A percentile compares a stretch with the other conserved stretches of the same genome.
Conservation (phyloP, 495 filamentous ascomycete species). For the Aspergillus campestris region DNA sequence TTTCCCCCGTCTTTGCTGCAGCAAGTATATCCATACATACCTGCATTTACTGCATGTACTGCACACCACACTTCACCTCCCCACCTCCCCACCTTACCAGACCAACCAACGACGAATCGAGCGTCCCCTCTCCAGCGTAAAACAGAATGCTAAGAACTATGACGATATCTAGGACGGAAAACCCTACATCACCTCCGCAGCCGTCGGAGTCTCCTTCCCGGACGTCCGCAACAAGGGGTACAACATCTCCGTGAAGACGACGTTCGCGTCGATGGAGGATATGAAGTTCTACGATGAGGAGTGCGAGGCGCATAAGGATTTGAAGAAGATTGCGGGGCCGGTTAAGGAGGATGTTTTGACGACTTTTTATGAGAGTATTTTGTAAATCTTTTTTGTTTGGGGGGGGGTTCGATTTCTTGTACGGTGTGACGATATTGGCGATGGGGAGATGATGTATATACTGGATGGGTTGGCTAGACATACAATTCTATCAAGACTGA, state of each 20-base stretch:
- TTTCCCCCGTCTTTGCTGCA: neutral
- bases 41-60: neutral
- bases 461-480: neutral
- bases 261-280: conserved; percentile 55
- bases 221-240: conserved; percentile 56
- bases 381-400: conserved; percentile 16
- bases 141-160: neutral
- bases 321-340: conserved; percentile 43
- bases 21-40: too few species aligned
- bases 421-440: neutral
- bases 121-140: too few species aligned
- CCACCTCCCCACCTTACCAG: neutral
- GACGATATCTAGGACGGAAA: conserved; percentile 47
- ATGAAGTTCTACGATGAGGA: conserved; percentile 62
- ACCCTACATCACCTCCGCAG: conserved; percentile 51
- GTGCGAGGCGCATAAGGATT: conserved; percentile 50
- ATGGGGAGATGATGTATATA: neutral
- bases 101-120: too few species aligned
- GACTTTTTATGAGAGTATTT: conserved; percentile 39
- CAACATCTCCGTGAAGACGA: conserved; percentile 49
- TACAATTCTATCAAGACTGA: too few species aligned
- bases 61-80: neutral
- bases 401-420: neutral
- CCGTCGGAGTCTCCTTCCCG: conserved; percentile 34
- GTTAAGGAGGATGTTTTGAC: conserved; percentile 38